Conservation (phyloP, 305 asterid species). For the Fraxinus nigra region DNA sequence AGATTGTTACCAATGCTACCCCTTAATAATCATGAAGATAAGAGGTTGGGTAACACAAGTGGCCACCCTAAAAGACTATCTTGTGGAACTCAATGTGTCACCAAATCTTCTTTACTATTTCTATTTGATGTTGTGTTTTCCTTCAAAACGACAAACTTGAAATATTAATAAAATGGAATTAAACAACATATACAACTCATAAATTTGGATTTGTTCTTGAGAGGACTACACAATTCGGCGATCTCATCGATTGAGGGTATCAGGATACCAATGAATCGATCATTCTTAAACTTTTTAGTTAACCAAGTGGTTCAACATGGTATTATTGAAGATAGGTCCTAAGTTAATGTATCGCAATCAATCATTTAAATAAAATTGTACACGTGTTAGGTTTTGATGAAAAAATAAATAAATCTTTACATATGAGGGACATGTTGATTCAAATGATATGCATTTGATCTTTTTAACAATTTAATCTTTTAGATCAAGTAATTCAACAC, state of each 20-base stretch:
- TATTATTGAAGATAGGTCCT: neutral
- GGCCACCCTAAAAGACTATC: neutral
- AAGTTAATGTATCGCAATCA: neutral
- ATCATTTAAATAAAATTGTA: too few species aligned
- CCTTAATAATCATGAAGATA: neutral
- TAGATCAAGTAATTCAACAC: neutral
- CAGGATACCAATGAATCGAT: neutral
- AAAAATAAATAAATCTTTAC: too few species aligned
- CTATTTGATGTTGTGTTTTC: neutral
- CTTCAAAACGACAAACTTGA: neutral
- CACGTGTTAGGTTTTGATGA: neutral
- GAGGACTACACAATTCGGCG: neutral
- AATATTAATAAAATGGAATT: neutral
- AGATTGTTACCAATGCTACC: neutral
- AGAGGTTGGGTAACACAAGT: neutral
- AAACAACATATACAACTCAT: neutral
- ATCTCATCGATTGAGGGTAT: neutral
- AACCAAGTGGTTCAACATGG: neutral
- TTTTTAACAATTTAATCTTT: neutral
- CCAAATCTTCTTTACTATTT: neutral
- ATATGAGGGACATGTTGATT: neutral
- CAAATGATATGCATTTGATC: neutral
- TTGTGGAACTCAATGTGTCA: conserved; percentile 7
- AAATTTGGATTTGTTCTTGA: neutral
- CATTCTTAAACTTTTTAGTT: neutral